phyloP scores from a whole-genome alignment of 139 green algal species.

The Trebouxia sp. region DNA sequence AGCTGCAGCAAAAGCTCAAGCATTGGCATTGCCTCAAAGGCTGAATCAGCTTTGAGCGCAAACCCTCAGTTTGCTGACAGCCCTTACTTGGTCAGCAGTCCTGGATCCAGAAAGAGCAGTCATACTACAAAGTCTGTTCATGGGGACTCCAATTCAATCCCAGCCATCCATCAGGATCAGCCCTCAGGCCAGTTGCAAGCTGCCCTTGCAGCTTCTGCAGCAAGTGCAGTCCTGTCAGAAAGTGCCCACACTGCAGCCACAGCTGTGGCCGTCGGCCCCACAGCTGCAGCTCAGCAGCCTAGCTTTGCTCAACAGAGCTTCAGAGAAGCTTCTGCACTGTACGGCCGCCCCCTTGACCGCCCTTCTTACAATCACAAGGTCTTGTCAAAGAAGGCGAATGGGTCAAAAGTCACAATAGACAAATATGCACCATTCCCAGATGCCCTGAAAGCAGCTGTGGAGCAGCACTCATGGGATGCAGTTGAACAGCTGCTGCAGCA shows the following conservation, averaged over 20 bases:
- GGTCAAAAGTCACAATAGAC: not conserved
- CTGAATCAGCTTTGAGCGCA: not conserved
- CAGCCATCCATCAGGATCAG: not conserved
- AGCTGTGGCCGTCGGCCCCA: not conserved
- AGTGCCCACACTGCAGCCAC: not conserved
- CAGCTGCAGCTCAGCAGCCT: not conserved
- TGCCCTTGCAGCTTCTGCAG: slow-evolving; percentile 23
- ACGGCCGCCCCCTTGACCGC: not conserved
- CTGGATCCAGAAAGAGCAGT: not conserved
- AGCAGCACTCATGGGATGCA: not conserved
- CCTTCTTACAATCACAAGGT: not conserved
- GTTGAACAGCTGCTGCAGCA: slow-evolving; percentile 9
- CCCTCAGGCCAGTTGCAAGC: not conserved
- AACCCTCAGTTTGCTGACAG: not conserved
- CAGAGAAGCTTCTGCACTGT: not conserved
- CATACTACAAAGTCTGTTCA: not conserved
- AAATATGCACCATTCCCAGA: not conserved
- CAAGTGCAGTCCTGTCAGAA: slow-evolving; percentile 9
- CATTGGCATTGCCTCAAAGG: not conserved
- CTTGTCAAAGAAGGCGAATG: not conserved
- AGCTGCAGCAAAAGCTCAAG: slow-evolving; percentile 14
- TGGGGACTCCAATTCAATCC: too few relatives aligned
- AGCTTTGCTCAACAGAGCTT: slow-evolving; percentile 15
- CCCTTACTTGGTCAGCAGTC: slow-evolving; percentile 4
- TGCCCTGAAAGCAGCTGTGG: not conserved